A percentile compares a stretch with the other conserved stretches of the same genome.
Conservation (phyloP, 2,329 filamentous ascomycete genomes). For the Diplodia intermedia region DNA sequence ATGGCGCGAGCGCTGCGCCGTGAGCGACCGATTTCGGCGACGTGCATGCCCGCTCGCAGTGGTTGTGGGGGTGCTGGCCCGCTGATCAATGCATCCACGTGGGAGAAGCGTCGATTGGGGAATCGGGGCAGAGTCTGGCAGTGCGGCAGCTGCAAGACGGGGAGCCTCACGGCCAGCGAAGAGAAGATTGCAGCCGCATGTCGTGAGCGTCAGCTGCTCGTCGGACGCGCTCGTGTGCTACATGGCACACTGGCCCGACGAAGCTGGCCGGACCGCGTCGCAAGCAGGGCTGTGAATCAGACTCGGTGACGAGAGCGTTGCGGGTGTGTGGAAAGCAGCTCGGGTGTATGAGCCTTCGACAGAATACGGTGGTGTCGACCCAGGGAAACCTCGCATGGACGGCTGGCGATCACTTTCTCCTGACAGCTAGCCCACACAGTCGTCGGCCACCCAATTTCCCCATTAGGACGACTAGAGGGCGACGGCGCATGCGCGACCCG, state of each 20-base stretch:
- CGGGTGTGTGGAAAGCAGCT: neutral
- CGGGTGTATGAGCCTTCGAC: neutral
- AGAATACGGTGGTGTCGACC: conserved; percentile 11
- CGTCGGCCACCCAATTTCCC: conserved; percentile 26
- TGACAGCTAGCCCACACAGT: conserved; percentile 18
- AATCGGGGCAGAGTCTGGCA: conserved; percentile 11
- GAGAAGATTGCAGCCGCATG: neutral
- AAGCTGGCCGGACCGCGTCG: conserved; percentile 6
- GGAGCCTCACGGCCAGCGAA: neutral
- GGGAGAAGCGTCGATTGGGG: conserved; percentile 2
- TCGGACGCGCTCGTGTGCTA: neutral
- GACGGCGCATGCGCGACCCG: conserved; percentile 12
- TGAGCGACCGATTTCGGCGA: conserved; percentile 13
- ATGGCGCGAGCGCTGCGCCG: conserved; percentile 9
- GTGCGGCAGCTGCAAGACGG: conserved; percentile 22
- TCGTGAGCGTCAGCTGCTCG: neutral
- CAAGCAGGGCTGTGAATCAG: neutral
- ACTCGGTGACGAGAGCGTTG: neutral
- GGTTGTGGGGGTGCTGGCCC: conserved; percentile 12
- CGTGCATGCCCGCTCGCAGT: neutral
- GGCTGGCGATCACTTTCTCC: conserved; percentile 21
- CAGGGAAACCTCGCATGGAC: conserved; percentile 19
- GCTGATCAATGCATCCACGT: conserved; percentile 28
- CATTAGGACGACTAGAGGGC: neutral
- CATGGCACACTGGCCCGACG: neutral